These are phyloP conservation scores for Chaetomium olivaceum DNA, from an alignment of 2,329 filamentous ascomycete species.

Conservation along the genomic window DNA sequence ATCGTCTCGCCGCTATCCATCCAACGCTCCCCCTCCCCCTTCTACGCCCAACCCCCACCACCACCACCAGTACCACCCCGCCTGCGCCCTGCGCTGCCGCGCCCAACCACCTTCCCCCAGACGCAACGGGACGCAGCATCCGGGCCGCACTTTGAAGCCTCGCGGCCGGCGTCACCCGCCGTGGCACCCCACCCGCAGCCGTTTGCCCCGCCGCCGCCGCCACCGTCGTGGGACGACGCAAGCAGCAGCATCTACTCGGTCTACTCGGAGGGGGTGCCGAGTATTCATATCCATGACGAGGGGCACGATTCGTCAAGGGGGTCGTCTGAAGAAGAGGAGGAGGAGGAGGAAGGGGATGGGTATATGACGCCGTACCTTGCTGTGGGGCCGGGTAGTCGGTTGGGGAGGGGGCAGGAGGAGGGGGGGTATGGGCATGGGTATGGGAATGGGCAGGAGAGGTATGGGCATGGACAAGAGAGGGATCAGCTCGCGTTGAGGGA, in stretches of 20 bases:
- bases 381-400: not conserved
- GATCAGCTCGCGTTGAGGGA: constrained; percentile 19
- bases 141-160: not conserved
- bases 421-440: too few relatives aligned
- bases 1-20: not conserved
- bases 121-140: not conserved
- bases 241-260: constrained; percentile 4
- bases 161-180: not conserved
- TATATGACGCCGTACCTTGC: constrained; percentile 3
- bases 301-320: not conserved
- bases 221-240: not conserved
- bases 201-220: too few relatives aligned
- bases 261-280: not conserved
- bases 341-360: not conserved
- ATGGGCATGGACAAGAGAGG: not conserved
- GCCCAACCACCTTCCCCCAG: not conserved
- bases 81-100: too few relatives aligned
- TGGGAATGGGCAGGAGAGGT: too few relatives aligned
- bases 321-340: not conserved
- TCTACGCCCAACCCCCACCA: not conserved
- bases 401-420: too few relatives aligned
- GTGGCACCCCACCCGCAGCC: not conserved
- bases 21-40: not conserved
- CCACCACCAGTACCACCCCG: not conserved
- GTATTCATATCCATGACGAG: not conserved